Evolutionary conservation across 2,329 filamentous ascomycete species (phyloP).

Genomic region (Aureobasidium pullulans): DNA sequence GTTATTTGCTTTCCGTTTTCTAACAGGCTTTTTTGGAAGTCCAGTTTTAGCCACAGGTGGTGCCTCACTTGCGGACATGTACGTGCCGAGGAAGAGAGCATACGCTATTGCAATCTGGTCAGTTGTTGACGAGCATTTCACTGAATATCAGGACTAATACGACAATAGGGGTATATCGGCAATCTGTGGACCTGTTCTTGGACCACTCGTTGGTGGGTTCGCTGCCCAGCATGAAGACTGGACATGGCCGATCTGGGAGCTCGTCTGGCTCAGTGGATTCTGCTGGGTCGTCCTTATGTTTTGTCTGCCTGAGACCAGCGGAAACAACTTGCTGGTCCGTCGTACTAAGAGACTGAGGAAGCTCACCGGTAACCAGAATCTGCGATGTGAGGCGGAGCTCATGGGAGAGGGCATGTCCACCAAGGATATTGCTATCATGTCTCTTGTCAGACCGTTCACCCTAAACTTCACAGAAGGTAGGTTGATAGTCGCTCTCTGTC

Average conservation of each 20-base stretch:
- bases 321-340: slow-evolving; percentile 34
- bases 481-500: too few species aligned
- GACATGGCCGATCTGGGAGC: too few species aligned
- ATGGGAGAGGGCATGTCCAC: slow-evolving; percentile 29
- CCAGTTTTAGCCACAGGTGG: slow-evolving; percentile 40
- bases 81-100: slow-evolving; percentile 29
- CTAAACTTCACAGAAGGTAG: too few species aligned
- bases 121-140: too few species aligned
- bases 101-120: slow-evolving; percentile 25
- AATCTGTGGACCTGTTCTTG: too few species aligned
- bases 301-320: slow-evolving; percentile 32
- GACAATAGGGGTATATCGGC: too few species aligned
- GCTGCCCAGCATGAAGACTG: too few species aligned
- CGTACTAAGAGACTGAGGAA: slow-evolving; percentile 34
- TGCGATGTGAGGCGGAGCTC: slow-evolving; percentile 35
- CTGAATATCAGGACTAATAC: too few species aligned
- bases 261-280: too few species aligned
- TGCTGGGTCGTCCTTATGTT: slow-evolving; percentile 29
- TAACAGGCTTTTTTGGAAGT: slow-evolving; percentile 44
- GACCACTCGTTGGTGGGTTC: too few species aligned
- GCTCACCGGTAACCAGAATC: slow-evolving; percentile 32
- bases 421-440: slow-evolving; percentile 34
- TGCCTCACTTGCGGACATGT: slow-evolving; percentile 39
- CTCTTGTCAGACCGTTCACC: slow-evolving; percentile 17
- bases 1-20: slow-evolving; percentile 46